Base-by-base conservation (phyloP, 148 eudicot genomes). In the Euryodendron excelsum region DNA sequence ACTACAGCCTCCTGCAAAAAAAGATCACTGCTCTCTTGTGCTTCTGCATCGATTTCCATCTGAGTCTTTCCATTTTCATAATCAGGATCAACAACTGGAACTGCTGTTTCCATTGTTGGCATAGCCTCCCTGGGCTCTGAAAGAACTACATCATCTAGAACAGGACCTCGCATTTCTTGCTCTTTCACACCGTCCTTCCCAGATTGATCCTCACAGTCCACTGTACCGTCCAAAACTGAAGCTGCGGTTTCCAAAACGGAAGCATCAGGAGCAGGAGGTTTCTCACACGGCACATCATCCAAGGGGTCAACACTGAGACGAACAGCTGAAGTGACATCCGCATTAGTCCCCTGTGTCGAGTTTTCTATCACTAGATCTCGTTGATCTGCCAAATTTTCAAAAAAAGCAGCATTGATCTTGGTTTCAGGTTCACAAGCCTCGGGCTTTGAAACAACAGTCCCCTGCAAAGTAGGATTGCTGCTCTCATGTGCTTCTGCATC, bases 11-110 rank as follows among this genome's bases (percentile, higher is more conserved):
- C 66, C 45, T 68, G 52, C 18, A 25, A 61, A 75, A 60, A 36
- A 48, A 56, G 80, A 71, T 55, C 79, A 47, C 27, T 61, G 50
- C 61, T 70, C 75, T 82, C 76, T 37, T 60, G 78, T 58, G 30
- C 70, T 50, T 64, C 30, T 64, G 50, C 44, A 79, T 44, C 65
- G 55, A 47, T 77, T 63, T 60, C 79, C 60, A n/a, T 76, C 55
- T 47, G 23, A 30, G 45, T 28, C 59, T 48, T 64, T 52, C 56
- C 31, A 7, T 41, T 60, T 63, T 18, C n/a, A n/a, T n/a, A n/a
- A n/a, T n/a, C 70, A 61, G 66, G 6, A 53, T 77, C 68, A 27
- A 41, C 78, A 81, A 53, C 12, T 10, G 61, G 23, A 73, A 65
- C 48, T 69, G 23, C 65, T 76, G 81, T 66, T 71, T 79, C 62